Evolutionary conservation across 2,329 filamentous ascomycete genomes (phyloP).

Genomic region (Pseudogymnoascus destructans): DNA sequence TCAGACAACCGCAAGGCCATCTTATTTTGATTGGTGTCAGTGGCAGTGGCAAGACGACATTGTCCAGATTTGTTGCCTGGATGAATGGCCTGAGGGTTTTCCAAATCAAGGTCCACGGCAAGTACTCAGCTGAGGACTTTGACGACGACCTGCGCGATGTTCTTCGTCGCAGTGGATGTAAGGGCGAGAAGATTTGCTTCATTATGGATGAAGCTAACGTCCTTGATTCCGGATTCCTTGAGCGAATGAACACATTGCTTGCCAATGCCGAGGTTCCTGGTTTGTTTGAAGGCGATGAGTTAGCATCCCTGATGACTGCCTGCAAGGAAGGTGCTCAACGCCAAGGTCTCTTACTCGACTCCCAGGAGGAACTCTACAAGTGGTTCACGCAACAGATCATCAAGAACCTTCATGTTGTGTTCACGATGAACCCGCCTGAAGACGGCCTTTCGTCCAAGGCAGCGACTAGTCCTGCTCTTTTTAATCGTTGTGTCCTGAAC

Average conservation of each 20-base stretch:
- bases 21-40: slow-evolving; percentile 97
- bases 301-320: slow-evolving; percentile 95
- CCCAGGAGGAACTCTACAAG: slow-evolving; percentile 98
- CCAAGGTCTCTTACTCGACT: slow-evolving; percentile 88
- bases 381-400: slow-evolving; percentile 99
- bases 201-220: slow-evolving; percentile 99
- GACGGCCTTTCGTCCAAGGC: slow-evolving; percentile 91
- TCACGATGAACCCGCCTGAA: slow-evolving; percentile 98
- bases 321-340: slow-evolving; percentile 97
- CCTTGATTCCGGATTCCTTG: slow-evolving; percentile 93
- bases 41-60: slow-evolving; percentile 93
- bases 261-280: slow-evolving; percentile 99
- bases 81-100: slow-evolving; percentile 99
- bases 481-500: slow-evolving; percentile 99
- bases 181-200: slow-evolving; percentile 99
- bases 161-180: slow-evolving; percentile 84
- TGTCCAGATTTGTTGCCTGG: slow-evolving; percentile 97
- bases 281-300: slow-evolving; percentile 97
- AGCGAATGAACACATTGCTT: slow-evolving; percentile 97
- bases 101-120: slow-evolving; percentile 99
- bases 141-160: slow-evolving; percentile 95
- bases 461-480: slow-evolving; percentile 90
- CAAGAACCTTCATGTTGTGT: slow-evolving; percentile 97
- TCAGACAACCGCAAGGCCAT: slow-evolving; percentile 95
- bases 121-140: slow-evolving; percentile 96